These are phyloP conservation scores for Saturnispora hagleri DNA, from an alignment of 805 yeast species.

Conservation along the genomic window DNA sequence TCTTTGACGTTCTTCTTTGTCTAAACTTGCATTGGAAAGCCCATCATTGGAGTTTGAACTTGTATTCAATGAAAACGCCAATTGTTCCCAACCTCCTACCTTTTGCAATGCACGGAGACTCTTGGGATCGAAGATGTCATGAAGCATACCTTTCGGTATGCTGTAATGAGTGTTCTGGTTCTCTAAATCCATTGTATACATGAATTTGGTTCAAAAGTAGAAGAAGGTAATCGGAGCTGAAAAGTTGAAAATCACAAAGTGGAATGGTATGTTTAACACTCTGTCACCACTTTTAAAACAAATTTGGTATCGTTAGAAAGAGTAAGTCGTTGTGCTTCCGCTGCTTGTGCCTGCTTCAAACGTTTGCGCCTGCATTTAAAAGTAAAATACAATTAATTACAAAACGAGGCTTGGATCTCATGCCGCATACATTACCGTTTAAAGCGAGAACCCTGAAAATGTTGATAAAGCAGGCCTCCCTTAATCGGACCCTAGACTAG, in stretches of 20 bases:
- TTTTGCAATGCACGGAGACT: conserved; percentile 34
- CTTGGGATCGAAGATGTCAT: conserved; percentile 55
- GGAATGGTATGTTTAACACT: neutral
- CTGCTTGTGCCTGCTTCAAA: neutral
- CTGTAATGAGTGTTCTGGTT: conserved; percentile 13
- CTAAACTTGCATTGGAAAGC: conserved; percentile 28
- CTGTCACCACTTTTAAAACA: neutral
- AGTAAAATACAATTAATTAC: neutral
- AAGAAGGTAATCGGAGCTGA: neutral
- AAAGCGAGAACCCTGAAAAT: neutral
- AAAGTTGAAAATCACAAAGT: neutral
- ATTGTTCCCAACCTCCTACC: conserved; percentile 36
- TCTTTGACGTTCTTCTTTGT: conserved; percentile 29
- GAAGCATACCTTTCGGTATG: conserved; percentile 29
- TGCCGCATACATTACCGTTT: neutral
- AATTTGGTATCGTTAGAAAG: neutral
- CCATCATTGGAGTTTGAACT: conserved; percentile 31
- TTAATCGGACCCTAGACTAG: neutral
- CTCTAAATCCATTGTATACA: conserved; percentile 12
- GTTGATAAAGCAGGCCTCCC: neutral
- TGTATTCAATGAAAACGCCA: conserved; percentile 29
- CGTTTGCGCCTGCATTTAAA: neutral
- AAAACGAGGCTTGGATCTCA: conserved; percentile 2
- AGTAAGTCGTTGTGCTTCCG: neutral
- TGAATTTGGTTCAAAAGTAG: neutral